These are phyloP conservation scores for Aspergillus niger DNA, from an alignment of 2,329 filamentous ascomycete species.

Conservation along the genomic window DNA sequence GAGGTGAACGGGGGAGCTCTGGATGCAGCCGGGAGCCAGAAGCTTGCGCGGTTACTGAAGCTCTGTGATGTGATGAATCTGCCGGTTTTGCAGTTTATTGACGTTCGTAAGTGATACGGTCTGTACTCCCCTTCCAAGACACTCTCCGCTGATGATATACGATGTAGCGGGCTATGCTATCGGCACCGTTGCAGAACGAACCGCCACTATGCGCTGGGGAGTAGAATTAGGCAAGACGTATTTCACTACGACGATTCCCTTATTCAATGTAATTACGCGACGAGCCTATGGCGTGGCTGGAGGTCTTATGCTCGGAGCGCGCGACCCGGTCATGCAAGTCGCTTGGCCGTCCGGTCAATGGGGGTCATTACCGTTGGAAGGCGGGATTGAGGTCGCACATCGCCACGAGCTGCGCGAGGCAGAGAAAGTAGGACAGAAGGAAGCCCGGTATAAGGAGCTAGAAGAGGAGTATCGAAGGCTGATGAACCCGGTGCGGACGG, in stretches of 20 bases:
- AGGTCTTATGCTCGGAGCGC: conserved; percentile 64
- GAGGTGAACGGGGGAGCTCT: conserved; percentile 64
- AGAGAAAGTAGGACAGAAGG: conserved; percentile 53
- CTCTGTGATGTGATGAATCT: conserved; percentile 68
- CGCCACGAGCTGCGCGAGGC: conserved; percentile 60
- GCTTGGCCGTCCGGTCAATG: conserved; percentile 66
- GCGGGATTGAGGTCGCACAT: conserved; percentile 66
- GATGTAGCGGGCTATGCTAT: conserved; percentile 59
- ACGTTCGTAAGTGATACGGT: conserved; percentile 50
- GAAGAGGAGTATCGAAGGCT: conserved; percentile 62
- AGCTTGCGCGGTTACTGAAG: conserved; percentile 62
- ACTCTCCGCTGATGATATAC: neutral
- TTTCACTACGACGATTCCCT: conserved; percentile 62
- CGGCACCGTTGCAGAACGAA: conserved; percentile 63
- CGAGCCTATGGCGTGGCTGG: conserved; percentile 66
- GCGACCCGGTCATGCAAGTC: conserved; percentile 62
- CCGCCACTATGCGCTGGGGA: conserved; percentile 66
- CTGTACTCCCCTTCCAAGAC: neutral
- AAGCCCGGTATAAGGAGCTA: conserved; percentile 57
- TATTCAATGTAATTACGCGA: conserved; percentile 65
- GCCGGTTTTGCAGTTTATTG: conserved; percentile 64
- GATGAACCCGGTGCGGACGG: conserved; percentile 67
- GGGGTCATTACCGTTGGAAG: conserved; percentile 64
- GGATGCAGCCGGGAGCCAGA: conserved; percentile 63
- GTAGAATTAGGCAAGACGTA: conserved; percentile 63